Evolutionary conservation across 2,329 filamentous ascomycete genomes (phyloP).

Genomic region (Cryphonectria naterciae): DNA sequence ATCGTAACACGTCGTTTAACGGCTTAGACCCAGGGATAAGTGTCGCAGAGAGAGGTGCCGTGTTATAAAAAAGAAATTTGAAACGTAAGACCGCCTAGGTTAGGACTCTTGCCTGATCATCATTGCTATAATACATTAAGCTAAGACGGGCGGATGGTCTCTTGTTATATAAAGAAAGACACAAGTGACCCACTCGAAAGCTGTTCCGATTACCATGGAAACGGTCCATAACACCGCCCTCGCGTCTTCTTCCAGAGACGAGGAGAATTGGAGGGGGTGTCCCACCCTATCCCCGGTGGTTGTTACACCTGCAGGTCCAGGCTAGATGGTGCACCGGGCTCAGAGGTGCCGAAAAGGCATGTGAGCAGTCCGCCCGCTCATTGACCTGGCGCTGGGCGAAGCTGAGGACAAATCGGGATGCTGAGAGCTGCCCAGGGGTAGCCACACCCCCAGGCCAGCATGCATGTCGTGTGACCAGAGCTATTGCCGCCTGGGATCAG

Average conservation of each 20-base stretch:
- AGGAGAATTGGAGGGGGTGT: background rate
- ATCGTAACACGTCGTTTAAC: background rate
- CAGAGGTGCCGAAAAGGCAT: constrained; percentile 17
- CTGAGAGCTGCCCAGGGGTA: background rate
- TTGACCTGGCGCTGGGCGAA: background rate
- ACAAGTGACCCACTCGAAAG: no score
- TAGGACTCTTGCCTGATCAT: background rate
- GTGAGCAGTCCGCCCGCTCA: background rate
- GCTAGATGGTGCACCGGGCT: constrained; percentile 2
- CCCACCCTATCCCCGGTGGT: constrained; percentile 19
- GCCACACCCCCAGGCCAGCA: constrained; percentile 2
- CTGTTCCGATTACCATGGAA: background rate
- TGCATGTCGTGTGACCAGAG: constrained; percentile 9
- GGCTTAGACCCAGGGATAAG: background rate
- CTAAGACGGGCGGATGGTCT: background rate
- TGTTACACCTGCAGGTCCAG: constrained; percentile 3
- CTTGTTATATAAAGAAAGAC: background rate
- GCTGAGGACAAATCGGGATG: constrained; percentile 16
- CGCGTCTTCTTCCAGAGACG: constrained; percentile 1
- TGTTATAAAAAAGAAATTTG: background rate
- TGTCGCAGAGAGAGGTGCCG: background rate
- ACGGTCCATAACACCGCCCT: constrained; percentile 9
- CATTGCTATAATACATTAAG: background rate
- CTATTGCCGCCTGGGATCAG: no score
- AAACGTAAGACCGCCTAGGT: background rate